phyloP scores from a whole-genome alignment of 306 rosid species.

The Cotoneaster glaucophyllus region DNA sequence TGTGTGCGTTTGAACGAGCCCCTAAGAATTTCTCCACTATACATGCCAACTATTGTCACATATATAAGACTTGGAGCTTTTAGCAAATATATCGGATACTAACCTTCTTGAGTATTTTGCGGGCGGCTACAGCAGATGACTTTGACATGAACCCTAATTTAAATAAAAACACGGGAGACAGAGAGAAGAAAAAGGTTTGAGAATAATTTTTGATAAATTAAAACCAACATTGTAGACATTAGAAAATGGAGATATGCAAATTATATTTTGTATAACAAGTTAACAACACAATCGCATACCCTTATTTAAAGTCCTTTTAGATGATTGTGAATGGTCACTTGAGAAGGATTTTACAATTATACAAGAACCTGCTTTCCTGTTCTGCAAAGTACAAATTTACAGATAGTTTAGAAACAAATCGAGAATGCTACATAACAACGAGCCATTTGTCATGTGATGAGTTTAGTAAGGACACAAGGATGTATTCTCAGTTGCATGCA shows the following conservation, averaged over 20 bases:
- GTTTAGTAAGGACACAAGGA: background rate
- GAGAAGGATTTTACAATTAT: slow-evolving; percentile 25
- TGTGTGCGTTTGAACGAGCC: background rate
- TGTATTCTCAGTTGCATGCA: background rate
- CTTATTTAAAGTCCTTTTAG: slow-evolving; percentile 43
- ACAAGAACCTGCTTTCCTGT: slow-evolving; percentile 32
- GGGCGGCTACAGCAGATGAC: background rate
- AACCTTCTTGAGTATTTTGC: slow-evolving; percentile 46
- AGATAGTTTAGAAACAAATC: background rate
- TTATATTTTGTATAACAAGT: background rate
- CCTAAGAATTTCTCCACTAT: background rate
- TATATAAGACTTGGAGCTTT: background rate
- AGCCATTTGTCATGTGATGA: background rate
- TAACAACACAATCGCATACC: slow-evolving; percentile 27
- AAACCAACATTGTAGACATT: background rate
- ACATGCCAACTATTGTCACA: background rate
- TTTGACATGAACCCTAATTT: slow-evolving; percentile 27
- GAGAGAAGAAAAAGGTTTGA: background rate
- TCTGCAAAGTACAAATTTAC: slow-evolving; percentile 21
- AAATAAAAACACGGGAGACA: background rate
- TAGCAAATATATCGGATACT: background rate
- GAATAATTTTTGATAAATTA: background rate
- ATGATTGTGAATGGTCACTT: slow-evolving; percentile 36
- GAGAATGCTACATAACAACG: background rate
- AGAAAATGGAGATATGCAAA: background rate